phyloP scores from a whole-genome alignment of 176 grass and related monocot species.

The Aegilops longissima region DNA sequence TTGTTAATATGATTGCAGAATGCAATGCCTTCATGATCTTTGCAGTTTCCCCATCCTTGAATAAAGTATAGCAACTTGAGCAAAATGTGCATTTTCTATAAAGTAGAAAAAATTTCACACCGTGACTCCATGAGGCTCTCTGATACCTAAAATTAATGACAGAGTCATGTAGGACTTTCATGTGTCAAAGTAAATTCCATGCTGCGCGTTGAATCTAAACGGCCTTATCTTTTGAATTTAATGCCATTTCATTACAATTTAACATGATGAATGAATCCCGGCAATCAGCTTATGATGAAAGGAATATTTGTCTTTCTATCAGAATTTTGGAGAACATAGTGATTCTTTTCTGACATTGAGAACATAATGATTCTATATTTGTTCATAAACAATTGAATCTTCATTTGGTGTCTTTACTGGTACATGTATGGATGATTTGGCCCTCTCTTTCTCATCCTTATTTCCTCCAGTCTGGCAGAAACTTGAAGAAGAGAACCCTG shows the following conservation, averaged over 20 bases:
- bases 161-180: neutral
- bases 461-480: conserved; percentile 92
- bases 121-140: neutral
- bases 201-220: neutral
- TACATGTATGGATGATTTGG: neutral
- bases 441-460: conserved; percentile 3
- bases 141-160: neutral
- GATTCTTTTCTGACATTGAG: neutral
- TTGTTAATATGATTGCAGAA: conserved; percentile 4
- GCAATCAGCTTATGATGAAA: neutral
- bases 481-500: conserved; percentile 94
- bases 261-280: neutral
- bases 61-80: neutral
- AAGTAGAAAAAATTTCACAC: neutral
- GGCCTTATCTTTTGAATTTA: neutral
- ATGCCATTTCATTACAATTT: neutral
- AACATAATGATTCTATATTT: neutral
- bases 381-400: conserved; percentile 6
- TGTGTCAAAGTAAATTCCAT: neutral
- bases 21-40: neutral
- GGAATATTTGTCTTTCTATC: conserved; percentile 16
- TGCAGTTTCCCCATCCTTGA: neutral
- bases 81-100: neutral
- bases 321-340: neutral
- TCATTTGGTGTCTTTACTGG: neutral